A percentile compares a stretch with the other conserved stretches of the same genome.
phyloP scores from a whole-genome alignment of 306 rosid species.

The Cucumis sativus region DNA sequence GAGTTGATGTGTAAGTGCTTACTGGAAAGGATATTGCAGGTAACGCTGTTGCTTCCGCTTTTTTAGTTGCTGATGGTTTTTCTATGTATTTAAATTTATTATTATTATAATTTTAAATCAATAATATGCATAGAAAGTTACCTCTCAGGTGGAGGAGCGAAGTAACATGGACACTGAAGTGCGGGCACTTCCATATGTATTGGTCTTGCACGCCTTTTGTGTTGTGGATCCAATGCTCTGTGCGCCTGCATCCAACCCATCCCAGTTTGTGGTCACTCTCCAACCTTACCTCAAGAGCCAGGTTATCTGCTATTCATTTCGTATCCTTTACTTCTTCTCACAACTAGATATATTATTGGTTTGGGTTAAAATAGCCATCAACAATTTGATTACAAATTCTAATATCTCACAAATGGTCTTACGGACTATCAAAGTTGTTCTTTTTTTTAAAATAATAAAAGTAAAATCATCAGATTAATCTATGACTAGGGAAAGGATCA shows the following conservation, averaged over 20 bases:
- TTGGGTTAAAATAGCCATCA: neutral
- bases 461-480: neutral
- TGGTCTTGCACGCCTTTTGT: constrained; percentile 86
- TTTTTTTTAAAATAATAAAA: neutral
- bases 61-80: neutral
- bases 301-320: constrained; percentile 28
- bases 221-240: constrained; percentile 86
- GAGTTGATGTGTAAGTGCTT: constrained; percentile 97
- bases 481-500: neutral
- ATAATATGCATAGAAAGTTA: constrained; percentile 6
- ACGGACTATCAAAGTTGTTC: neutral
- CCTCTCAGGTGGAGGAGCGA: constrained; percentile 74
- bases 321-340: neutral
- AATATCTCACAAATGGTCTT: neutral
- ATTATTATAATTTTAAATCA: neutral
- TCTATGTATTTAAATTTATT: too few relatives aligned
- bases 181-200: constrained; percentile 75
- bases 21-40: constrained; percentile 92
- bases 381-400: neutral
- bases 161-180: constrained; percentile 55
- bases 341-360: neutral
- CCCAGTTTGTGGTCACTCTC: constrained; percentile 93
- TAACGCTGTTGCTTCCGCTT: constrained; percentile 15
- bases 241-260: constrained; percentile 85
- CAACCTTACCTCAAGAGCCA: constrained; percentile 93